Evolutionary conservation across 495 filamentous ascomycete genomes (phyloP), one percentile per base, ranked within the genome.

Genomic region (Tuber magnatum): DNA sequence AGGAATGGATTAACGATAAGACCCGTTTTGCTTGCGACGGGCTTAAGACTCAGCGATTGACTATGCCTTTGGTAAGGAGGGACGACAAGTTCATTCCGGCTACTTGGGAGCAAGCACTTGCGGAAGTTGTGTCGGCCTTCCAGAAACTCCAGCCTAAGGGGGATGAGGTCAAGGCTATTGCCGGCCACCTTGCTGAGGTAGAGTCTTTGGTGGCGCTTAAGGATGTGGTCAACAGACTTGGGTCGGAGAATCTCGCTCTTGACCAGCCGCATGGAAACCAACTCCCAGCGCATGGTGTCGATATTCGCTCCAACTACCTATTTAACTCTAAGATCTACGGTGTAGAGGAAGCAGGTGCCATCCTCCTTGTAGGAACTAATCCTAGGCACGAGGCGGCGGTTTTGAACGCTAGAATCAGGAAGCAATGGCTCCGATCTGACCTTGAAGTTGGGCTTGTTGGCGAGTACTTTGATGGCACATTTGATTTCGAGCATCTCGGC

Each of bases 1-100:
- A 99, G 85, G 95, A 98, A 85, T 99, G 95, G 95, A 97, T 99
- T 82, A 94, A 97, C 82, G 95, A 99, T 86, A 99, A 99, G 86
- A 91, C 93, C 38, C 88, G 95, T 43, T 99, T 98, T 84, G 94
- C 95, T 12, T 97, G 94, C 84, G 95, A 99, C 85, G 95, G 94
- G n/a, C 86, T 99, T 76, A 94, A 91, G 87, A 97, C 94, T 44
- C 95, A 99, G 84, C 87, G 95, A 74, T 87, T 99, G 38, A 97
- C 95, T 44, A 95, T 93, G 68, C 95, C 95, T 7, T 85, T 99
- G 61, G 92, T 97, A 77, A 92, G 96, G 81, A 89, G 90, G 71
- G 92, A 94, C 68, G 90, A 92, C 78, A 92, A 93, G 81, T 98
- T 98, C 84, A 87, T 92, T 78, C 93, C 95, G 28, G 92, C 90